Evolutionary conservation across 495 filamentous ascomycete species (phyloP).

Genomic region (Penicillium waksmanii): DNA sequence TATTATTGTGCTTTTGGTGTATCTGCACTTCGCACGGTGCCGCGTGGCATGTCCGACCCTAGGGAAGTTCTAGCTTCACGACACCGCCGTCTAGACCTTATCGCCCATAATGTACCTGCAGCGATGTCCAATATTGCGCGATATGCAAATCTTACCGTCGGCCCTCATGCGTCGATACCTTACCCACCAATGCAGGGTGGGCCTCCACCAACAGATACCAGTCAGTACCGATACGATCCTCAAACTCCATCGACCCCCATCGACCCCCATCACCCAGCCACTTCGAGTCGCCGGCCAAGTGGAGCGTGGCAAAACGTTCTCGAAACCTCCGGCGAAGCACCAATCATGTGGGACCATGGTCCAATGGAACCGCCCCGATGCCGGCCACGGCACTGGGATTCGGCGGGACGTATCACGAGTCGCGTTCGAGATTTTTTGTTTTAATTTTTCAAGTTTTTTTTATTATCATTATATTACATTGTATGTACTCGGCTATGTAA

Average conservation of each 20-base stretch:
- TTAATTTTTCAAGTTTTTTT: neutral
- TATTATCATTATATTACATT: neutral
- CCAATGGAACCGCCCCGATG: constrained; percentile 34
- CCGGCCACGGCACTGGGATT: constrained; percentile 30
- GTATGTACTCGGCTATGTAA: constrained; percentile 18
- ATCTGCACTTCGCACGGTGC: neutral
- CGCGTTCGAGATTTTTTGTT: constrained; percentile 7
- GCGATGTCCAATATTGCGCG: constrained; percentile 5
- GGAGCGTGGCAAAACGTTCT: constrained; percentile 47
- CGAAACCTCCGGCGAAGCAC: constrained; percentile 26
- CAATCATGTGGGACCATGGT: constrained; percentile 16
- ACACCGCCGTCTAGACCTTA: constrained; percentile 2
- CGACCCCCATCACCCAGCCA: constrained; percentile 11
- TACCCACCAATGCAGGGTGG: constrained; percentile 1
- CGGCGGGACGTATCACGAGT: constrained; percentile 18
- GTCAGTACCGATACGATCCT: constrained; percentile 15
- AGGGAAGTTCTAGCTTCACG: neutral
- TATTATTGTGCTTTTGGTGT: neutral
- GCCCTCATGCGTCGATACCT: neutral
- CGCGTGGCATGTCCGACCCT: constrained; percentile 4
- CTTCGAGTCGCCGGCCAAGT: constrained; percentile 22
- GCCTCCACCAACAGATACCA: constrained; percentile 5
- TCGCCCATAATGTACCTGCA: constrained; percentile 5
- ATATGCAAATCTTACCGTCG: constrained; percentile 1
- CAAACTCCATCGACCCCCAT: constrained; percentile 12